Evolutionary conservation across 805 yeast species (phyloP), one percentile per base, ranked within the genome.

Genomic region (Cyberlindnera mississippiensis): DNA sequence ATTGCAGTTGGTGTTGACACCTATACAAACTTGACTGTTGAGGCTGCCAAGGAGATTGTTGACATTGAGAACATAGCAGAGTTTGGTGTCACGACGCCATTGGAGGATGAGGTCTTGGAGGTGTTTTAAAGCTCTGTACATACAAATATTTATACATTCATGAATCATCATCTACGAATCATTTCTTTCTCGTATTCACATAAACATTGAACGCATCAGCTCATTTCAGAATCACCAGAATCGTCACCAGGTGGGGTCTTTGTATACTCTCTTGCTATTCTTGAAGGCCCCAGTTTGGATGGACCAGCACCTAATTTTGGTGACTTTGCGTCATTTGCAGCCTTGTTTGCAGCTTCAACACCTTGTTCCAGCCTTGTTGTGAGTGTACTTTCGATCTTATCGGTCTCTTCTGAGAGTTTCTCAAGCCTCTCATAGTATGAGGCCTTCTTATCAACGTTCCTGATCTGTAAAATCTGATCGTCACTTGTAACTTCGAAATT

Each of bases 11-110:
- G 95, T 0, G 59, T 71, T n/a, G 66, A 70, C 15, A 62, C 65
- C 3, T 73, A 72, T 49, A 79, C 76, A 10, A 75, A 75, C 32
- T 68, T 93, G 51, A 86, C 97, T 1, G 78, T 75, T 8, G 91
- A 84, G 49, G 91, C 96, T 24, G 83, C 80, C 4, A 93, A 93
- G 61, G 97, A 91, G 59, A 72, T 91, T 27, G 75, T 57, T 1
- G 98, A 91, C 53, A 78, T 91, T 34, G 96, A 90, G 60, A 64
- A 69, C 28, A 69, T 84, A 39, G 83, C 87, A 32, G 61, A 66
- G 28, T 62, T 68, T 55, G 91, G 90, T 2, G 75, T 74, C 6
- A 71, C 83, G 4, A 74, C 83, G 0, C 62, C 61, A 15, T 53
- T 59, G 30, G 66, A 67, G 32, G 69, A 68, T 13, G 80, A 74